A percentile compares a stretch with the other conserved stretches of the same genome.
These are phyloP conservation scores for Populus hybrid DNA, from an alignment of 441 rosid genomes.

Conservation along the genomic window DNA sequence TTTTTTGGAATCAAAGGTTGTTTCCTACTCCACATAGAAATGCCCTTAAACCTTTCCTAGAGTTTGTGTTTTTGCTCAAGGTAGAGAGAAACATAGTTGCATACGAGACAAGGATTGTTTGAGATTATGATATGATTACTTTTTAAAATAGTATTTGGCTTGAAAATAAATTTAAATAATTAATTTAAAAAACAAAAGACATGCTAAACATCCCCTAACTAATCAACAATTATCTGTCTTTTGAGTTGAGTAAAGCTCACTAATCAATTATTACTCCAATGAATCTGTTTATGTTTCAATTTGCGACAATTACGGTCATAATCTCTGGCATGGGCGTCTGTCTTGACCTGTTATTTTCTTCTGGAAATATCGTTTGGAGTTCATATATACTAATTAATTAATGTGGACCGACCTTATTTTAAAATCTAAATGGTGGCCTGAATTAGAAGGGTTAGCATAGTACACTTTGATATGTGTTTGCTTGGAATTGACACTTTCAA, in stretches of 20 bases:
- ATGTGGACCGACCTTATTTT: neutral
- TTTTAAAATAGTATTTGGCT: no score
- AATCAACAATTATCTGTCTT: neutral
- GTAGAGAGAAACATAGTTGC: no score
- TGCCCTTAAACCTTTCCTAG: no score
- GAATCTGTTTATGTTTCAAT: neutral
- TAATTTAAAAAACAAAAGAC: neutral
- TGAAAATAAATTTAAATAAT: no score
- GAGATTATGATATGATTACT: no score
- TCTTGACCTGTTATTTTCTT: neutral
- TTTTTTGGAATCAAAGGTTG: no score
- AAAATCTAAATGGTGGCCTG: neutral
- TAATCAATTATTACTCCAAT: neutral
- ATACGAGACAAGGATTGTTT: no score
- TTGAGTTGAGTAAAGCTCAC: slow-evolving; percentile 3
- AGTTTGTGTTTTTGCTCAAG: no score
- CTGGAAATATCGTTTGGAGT: neutral
- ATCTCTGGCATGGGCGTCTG: neutral
- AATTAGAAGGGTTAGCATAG: neutral
- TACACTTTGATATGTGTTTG: no score
- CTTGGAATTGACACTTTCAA: neutral
- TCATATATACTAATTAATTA: neutral
- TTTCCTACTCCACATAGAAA: no score
- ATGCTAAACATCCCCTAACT: neutral
- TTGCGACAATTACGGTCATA: neutral